A percentile compares a stretch with the other conserved stretches of the same genome.
Evolutionary conservation across 2,329 filamentous ascomycete genomes (phyloP).

Genomic region (Canariomyces notabilis): DNA sequence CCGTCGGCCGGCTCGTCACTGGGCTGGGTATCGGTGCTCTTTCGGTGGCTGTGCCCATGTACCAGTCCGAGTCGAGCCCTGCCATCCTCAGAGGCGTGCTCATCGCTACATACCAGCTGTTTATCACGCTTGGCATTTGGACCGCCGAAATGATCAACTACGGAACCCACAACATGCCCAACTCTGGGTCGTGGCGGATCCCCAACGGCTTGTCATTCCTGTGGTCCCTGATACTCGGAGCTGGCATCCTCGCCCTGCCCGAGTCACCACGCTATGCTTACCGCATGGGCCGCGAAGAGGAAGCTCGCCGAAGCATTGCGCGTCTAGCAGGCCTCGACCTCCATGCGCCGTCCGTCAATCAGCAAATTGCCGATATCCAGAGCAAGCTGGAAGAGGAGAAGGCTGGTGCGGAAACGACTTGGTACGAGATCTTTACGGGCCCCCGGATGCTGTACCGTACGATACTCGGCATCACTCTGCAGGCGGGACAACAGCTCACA

Average conservation of each 20-base stretch:
- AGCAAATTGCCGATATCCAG: conserved; percentile 50
- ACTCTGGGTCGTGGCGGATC: conserved; percentile 55
- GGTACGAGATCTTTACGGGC: conserved; percentile 54
- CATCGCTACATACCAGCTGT: conserved; percentile 64
- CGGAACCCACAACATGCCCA: conserved; percentile 52
- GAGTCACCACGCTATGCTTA: conserved; percentile 54
- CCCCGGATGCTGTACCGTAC: conserved; percentile 59
- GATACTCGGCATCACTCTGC: conserved; percentile 56
- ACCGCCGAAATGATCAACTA: conserved; percentile 57
- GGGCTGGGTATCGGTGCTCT: conserved; percentile 64
- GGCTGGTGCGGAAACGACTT: conserved; percentile 40
- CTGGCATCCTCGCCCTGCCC: conserved; percentile 51
- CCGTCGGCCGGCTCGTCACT: conserved; percentile 59
- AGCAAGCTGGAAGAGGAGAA: conserved; percentile 48
- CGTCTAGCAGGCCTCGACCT: conserved; percentile 41
- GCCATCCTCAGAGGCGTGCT: conserved; percentile 61
- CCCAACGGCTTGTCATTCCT: conserved; percentile 53
- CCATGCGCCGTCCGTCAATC: conserved; percentile 41
- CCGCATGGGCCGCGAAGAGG: conserved; percentile 41
- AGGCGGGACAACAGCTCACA: conserved; percentile 63
- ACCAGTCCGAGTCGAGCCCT: conserved; percentile 66
- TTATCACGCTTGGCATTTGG: conserved; percentile 67
- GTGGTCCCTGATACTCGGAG: conserved; percentile 49
- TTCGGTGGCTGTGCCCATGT: conserved; percentile 64
- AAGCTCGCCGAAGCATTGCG: conserved; percentile 44